These are phyloP conservation scores for Neofusicoccum cordaticola DNA, from an alignment of 2,329 filamentous ascomycete genomes.

Conservation along the genomic window DNA sequence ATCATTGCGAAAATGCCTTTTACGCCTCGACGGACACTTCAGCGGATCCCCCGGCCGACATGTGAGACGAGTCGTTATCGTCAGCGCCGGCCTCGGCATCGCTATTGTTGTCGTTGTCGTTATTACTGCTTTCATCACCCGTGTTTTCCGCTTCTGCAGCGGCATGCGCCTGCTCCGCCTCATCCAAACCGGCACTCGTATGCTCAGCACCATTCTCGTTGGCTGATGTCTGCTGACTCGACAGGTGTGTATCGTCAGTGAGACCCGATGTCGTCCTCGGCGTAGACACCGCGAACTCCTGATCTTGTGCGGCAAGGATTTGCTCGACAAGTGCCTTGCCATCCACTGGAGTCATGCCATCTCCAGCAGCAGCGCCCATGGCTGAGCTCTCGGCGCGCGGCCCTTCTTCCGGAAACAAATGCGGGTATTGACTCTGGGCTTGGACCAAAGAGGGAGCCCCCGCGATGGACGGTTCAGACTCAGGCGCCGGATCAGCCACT, in stretches of 20 bases:
- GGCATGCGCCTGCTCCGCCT: background rate
- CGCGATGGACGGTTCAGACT: background rate
- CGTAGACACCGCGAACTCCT: background rate
- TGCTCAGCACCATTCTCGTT: background rate
- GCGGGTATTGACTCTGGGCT: background rate
- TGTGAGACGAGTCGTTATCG: constrained; percentile 10
- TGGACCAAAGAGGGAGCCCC: background rate
- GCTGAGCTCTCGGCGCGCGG: constrained; percentile 11
- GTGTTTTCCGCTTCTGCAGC: constrained; percentile 4
- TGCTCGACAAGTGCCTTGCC: background rate
- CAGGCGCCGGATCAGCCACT: background rate
- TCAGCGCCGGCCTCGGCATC: constrained; percentile 7
- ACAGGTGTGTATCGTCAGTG: background rate
- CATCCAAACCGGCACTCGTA: background rate
- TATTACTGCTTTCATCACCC: constrained; percentile 7
- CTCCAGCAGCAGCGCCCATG: constrained; percentile 12
- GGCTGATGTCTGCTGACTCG: background rate
- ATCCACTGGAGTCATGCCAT: background rate
- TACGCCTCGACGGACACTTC: constrained; percentile 8
- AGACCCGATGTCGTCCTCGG: background rate
- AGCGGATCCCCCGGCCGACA: background rate
- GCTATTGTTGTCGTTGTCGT: constrained; percentile 4
- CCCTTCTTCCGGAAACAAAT: constrained; percentile 4
- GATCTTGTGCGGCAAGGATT: background rate
- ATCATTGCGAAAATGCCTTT: background rate